Base-by-base conservation (phyloP, 2,329 filamentous ascomycete genomes). In the Fusarium sp. region DNA sequence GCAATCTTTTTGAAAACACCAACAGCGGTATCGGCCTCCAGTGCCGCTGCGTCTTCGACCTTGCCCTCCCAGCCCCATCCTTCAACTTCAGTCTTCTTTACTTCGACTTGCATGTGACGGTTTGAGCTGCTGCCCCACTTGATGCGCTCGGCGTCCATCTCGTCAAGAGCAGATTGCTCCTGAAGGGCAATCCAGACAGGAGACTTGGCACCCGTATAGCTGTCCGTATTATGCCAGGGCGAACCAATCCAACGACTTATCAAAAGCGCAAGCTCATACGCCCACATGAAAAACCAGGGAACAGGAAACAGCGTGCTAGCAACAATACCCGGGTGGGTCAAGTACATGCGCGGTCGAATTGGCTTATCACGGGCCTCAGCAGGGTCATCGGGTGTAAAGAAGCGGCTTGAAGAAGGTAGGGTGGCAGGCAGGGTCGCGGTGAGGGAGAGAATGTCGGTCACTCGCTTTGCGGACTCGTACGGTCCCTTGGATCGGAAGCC, bases 91-190 rank as follows among this genome's bases (percentile, higher is more conserved):
- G 94, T 97, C 75, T 89, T 89, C 80, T 91, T 91, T 8, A 93
- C 88, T 42, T 86, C 83, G 63, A 88, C 86, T 22, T 85, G 81
- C 0, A 91, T 90, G 58, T 81, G 79, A 14, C 86, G 79, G 70
- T 91, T 87, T 11, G 87, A 87, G n/a, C 89, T 87, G 30, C 91
- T 92, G 5, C 95, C 95, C 95, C 95, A 98, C 82, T 98, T 98
- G 59, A 83, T 53, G 80, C 87, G 78, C 84, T 90, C 67, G 6
- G 85, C 87, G 29, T 77, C 83, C 40, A 85, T 78, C 4, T 82
- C 83, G 53, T 93, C 88, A 16, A 95, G 84, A 22, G 85, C 83
- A 18, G 87, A 86, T 62, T 91, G 87, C 10, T 89, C 83, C 22
- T 91, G 87, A 15, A 98, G 87, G 0, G 91, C 89, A 9, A 97